These are phyloP conservation scores for Scutellaria minor DNA, from an alignment of 257 asterid species.

Conservation along the genomic window DNA sequence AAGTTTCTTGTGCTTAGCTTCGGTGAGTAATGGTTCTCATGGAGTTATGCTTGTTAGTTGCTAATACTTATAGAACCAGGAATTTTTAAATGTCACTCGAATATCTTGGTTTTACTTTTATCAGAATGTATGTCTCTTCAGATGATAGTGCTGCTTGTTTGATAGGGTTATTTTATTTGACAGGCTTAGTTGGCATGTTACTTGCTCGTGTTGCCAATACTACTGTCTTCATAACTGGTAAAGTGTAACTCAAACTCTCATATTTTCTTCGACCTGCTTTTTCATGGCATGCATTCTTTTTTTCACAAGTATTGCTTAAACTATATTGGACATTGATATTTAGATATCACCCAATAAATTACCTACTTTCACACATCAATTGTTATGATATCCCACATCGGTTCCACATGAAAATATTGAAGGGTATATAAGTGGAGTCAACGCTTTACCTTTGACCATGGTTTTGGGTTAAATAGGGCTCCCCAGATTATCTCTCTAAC, in stretches of 20 bases:
- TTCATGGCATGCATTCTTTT: not conserved
- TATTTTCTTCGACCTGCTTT: slow-evolving; percentile 5
- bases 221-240: slow-evolving; percentile 90
- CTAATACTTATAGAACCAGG: slow-evolving; percentile 21
- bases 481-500: no score
- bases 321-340: slow-evolving; percentile 13
- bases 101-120: slow-evolving; percentile 20
- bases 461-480: no score
- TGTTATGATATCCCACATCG: no score
- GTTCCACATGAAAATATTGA: no score
- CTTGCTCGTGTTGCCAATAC: slow-evolving; percentile 87
- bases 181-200: slow-evolving; percentile 90
- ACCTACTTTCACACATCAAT: not conserved
- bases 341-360: not conserved
- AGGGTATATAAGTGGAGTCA: no score
- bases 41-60: slow-evolving; percentile 20
- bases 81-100: not conserved
- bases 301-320: no score
- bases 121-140: slow-evolving; percentile 10
- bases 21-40: slow-evolving; percentile 25
- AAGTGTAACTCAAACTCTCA: slow-evolving; percentile 8
- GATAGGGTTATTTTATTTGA: slow-evolving; percentile 37
- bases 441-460: no score
- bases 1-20: slow-evolving; percentile 36
- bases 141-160: slow-evolving; percentile 29